Evolutionary conservation across 1,284 basidiomycete genomes (phyloP).

Genomic region (Ustilago lituana): DNA sequence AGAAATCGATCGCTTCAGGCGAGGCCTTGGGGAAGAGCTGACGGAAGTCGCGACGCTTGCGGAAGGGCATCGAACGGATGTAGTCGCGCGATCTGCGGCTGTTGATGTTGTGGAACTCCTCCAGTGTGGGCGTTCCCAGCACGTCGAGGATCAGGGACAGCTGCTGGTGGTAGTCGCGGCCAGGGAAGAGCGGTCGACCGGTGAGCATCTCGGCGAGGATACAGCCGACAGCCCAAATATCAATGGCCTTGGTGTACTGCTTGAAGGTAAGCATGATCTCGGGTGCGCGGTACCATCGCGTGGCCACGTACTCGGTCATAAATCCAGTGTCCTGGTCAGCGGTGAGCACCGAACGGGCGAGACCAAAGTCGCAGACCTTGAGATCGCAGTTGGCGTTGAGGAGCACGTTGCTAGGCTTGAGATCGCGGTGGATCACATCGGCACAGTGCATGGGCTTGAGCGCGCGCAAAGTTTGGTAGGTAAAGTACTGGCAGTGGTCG

Average conservation of each 20-base stretch:
- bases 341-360: constrained; percentile 64
- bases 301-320: constrained; percentile 68
- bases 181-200: constrained; percentile 88
- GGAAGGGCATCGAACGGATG: constrained; percentile 89
- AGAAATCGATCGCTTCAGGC: constrained; percentile 76
- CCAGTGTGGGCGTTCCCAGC: constrained; percentile 73
- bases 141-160: constrained; percentile 73
- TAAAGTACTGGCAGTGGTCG: constrained; percentile 93
- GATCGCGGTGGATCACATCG: constrained; percentile 65
- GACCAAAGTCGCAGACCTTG: constrained; percentile 67
- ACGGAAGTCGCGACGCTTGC: constrained; percentile 82
- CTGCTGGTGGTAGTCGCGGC: constrained; percentile 71
- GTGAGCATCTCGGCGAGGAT: constrained; percentile 92
- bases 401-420: constrained; percentile 64
- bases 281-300: constrained; percentile 66
- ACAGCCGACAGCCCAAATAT: constrained; percentile 88
- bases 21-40: constrained; percentile 81
- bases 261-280: constrained; percentile 68
- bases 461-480: constrained; percentile 75
- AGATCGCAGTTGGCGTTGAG: constrained; percentile 66
- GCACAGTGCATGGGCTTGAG: constrained; percentile 67
- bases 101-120: constrained; percentile 76
- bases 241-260: constrained; percentile 68
- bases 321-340: constrained; percentile 64
- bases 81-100: constrained; percentile 87